phyloP scores from a whole-genome alignment of 805 yeast species.

The Scheffersomyces coipomensis region DNA sequence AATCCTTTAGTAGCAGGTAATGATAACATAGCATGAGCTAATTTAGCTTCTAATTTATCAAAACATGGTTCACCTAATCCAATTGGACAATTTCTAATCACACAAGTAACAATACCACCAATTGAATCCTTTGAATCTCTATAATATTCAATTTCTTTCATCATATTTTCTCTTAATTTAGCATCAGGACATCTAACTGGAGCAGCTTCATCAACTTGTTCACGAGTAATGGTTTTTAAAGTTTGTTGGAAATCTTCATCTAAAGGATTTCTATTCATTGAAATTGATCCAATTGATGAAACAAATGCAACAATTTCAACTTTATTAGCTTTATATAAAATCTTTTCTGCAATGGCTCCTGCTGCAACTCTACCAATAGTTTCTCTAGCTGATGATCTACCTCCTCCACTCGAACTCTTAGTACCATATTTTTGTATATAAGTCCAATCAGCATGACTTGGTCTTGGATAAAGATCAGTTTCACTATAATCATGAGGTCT shows the following conservation, averaged over 20 bases:
- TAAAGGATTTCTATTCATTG: slow-evolving; percentile 72
- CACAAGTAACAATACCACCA: slow-evolving; percentile 98
- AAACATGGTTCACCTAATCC: slow-evolving; percentile 99
- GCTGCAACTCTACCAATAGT: slow-evolving; percentile 99
- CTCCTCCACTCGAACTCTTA: slow-evolving; percentile 96
- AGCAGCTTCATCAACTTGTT: slow-evolving; percentile 80
- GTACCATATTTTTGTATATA: slow-evolving; percentile 87
- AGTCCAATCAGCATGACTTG: slow-evolving; percentile 97
- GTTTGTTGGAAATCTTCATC: slow-evolving; percentile 63
- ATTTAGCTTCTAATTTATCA: slow-evolving; percentile 90
- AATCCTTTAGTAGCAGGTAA: slow-evolving; percentile 98
- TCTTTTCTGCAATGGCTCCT: slow-evolving; percentile 96
- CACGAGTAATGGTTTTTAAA: slow-evolving; percentile 79
- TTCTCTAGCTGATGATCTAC: slow-evolving; percentile 95
- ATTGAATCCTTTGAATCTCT: slow-evolving; percentile 88
- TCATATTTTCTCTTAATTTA: slow-evolving; percentile 71
- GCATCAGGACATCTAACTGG: slow-evolving; percentile 94
- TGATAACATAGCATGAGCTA: slow-evolving; percentile 98
- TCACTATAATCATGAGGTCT: slow-evolving; percentile 95
- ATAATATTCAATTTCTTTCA: slow-evolving; percentile 79
- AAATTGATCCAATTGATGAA: slow-evolving; percentile 80
- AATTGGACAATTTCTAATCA: slow-evolving; percentile 85
- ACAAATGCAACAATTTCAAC: slow-evolving; percentile 97
- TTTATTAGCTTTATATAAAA: slow-evolving; percentile 67
- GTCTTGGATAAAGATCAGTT: slow-evolving; percentile 94